phyloP scores from a whole-genome alignment of 768 basidiomycete genomes.

The Rhizopogon sp. region DNA sequence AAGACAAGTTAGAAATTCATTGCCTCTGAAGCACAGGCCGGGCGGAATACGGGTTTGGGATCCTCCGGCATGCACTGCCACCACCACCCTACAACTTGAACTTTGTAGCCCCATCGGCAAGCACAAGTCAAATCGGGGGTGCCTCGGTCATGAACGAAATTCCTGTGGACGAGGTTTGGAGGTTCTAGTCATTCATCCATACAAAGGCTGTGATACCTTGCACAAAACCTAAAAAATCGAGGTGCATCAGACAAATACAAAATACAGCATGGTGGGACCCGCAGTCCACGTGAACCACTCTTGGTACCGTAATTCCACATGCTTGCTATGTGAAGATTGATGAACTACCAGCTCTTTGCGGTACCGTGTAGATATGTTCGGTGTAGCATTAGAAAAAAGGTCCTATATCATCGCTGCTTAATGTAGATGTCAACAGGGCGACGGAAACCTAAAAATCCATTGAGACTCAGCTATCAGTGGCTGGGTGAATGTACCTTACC shows the following conservation, averaged over 20 bases:
- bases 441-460: background rate
- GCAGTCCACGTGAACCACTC: background rate
- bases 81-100: background rate
- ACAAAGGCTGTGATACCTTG: background rate
- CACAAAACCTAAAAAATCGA: background rate
- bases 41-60: too few species aligned
- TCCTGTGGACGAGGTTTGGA: background rate
- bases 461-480: background rate
- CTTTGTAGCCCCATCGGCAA: too few species aligned
- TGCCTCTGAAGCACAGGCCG: background rate
- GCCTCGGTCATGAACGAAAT: background rate
- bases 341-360: background rate
- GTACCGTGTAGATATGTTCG: background rate
- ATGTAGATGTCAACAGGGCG: background rate
- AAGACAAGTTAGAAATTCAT: too few species aligned
- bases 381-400: background rate
- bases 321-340: background rate
- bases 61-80: background rate
- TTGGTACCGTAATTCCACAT: background rate
- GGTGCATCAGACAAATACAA: background rate
- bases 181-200: background rate
- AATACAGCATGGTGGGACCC: background rate
- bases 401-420: background rate
- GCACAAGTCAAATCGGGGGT: background rate
- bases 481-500: conserved; percentile 34